phyloP scores from a whole-genome alignment of 2,329 filamentous ascomycete genomes.

The Cladophialophora carrionii region DNA sequence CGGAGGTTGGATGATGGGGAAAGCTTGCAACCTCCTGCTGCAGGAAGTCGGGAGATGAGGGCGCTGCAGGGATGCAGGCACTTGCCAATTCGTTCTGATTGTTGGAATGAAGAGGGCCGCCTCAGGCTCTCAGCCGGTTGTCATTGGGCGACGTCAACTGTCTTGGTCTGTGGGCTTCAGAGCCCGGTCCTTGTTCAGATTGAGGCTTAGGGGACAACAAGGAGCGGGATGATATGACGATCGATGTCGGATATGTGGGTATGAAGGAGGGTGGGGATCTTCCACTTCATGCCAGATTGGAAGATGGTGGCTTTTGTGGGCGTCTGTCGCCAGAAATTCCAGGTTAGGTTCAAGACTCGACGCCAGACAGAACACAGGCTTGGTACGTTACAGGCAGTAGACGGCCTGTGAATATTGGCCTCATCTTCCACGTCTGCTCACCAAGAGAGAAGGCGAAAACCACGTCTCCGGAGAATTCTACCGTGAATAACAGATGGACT shows the following conservation, averaged over 20 bases:
- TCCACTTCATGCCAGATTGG: slow-evolving; percentile 30
- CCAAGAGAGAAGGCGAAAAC: background rate
- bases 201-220: slow-evolving; percentile 29
- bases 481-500: background rate
- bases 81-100: slow-evolving; percentile 5
- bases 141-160: slow-evolving; percentile 6
- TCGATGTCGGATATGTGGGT: slow-evolving; percentile 25
- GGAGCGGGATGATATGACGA: slow-evolving; percentile 19
- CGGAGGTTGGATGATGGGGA: slow-evolving; percentile 29
- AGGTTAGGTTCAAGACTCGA: background rate
- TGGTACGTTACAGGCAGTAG: no score
- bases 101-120: slow-evolving; percentile 1
- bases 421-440: background rate
- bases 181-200: slow-evolving; percentile 19
- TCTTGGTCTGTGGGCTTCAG: background rate
- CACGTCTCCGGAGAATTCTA: background rate
- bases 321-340: background rate
- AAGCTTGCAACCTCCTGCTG: slow-evolving; percentile 5
- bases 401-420: no score
- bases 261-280: slow-evolving; percentile 19
- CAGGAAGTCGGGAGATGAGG: slow-evolving; percentile 1
- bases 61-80: background rate
- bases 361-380: background rate
- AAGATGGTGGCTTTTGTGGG: slow-evolving; percentile 26
- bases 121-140: background rate